Evolutionary conservation across 1,284 basidiomycete species (phyloP), one percentile per base, ranked within the genome.

Genomic region (Fomitopsis schrenkii): DNA sequence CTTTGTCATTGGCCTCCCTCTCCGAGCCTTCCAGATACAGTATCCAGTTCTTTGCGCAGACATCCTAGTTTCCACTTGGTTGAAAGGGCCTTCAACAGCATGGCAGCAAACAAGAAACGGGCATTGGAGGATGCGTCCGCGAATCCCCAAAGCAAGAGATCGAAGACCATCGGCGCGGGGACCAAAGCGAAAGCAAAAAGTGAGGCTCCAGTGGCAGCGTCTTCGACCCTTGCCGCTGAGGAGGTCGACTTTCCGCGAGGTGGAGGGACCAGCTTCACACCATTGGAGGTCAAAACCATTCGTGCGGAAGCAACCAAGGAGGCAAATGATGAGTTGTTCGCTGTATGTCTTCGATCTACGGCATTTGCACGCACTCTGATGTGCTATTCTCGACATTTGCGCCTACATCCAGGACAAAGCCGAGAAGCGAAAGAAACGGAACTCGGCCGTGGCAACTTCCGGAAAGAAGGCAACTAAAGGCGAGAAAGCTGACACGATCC

Each of bases 201-300:
- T 30, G 65, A 65, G 15, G 68, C 72, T 38, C 58, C 70, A 5
- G 58, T 65, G 0, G 67, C 73, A 53, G 67, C 70, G 12, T 62
- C 68, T 12, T 80, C 82, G 26, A 75, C 74, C 57, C 73, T 88
- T 46, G 75, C 83, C 42, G 67, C 80, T 46, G 90, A 94, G 52
- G 94, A 97, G 71, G 85, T 95, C 62, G 95, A 98, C 76, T 99
- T 98, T 75, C 96, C 96, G 53, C 87, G 97, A 70, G 97, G 97
- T 50, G 91, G 91, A 40, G 91, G 91, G 58, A 89, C 88, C 2
- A 80, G 80, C 42, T 84, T 97, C 67, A 97, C 96, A 35, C 90
- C 94, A 33, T 79, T 95, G n/a, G 96, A 99, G 75, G 89, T 95
- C 64, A 94, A 96, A 72, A 80, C 90, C 63, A 86, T 94, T 33